phyloP scores from a whole-genome alignment of 2,329 filamentous ascomycete genomes.

The Coniochaeta hoffmannii region DNA sequence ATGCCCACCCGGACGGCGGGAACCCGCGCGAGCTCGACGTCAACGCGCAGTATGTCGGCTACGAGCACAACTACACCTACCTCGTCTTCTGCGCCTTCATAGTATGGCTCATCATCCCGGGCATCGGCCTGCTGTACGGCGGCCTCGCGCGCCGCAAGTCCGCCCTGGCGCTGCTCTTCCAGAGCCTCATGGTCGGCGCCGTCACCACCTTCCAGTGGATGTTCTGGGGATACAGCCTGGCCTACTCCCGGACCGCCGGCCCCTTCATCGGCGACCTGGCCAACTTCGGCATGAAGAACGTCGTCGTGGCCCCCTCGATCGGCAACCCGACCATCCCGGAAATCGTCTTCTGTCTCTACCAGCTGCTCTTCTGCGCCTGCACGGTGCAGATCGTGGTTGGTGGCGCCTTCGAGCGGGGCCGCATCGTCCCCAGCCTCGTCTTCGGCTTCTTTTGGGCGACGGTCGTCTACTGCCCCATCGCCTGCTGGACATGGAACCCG shows the following conservation, averaged over 20 bases:
- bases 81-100: constrained; percentile 51
- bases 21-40: constrained; percentile 17
- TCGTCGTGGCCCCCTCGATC: constrained; percentile 52
- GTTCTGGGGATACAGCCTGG: constrained; percentile 59
- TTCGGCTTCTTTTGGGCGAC: constrained; percentile 56
- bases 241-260: constrained; percentile 51
- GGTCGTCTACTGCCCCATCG: constrained; percentile 56
- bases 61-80: constrained; percentile 56
- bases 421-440: constrained; percentile 41
- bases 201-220: constrained; percentile 50
- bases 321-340: constrained; percentile 51
- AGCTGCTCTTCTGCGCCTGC: constrained; percentile 53
- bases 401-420: constrained; percentile 51
- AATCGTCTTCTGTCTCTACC: constrained; percentile 60
- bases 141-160: constrained; percentile 57
- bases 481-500: constrained; percentile 62
- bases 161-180: constrained; percentile 54
- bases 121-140: constrained; percentile 57
- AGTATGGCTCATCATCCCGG: constrained; percentile 61
- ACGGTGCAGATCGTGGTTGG: constrained; percentile 60
- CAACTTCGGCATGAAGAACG: constrained; percentile 55
- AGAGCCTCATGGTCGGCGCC: constrained; percentile 49
- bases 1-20: constrained; percentile 11
- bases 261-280: constrained; percentile 56
- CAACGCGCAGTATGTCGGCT: constrained; percentile 47